These are phyloP conservation scores for Chaetomium tenue DNA, from an alignment of 495 filamentous ascomycete genomes.

Conservation along the genomic window DNA sequence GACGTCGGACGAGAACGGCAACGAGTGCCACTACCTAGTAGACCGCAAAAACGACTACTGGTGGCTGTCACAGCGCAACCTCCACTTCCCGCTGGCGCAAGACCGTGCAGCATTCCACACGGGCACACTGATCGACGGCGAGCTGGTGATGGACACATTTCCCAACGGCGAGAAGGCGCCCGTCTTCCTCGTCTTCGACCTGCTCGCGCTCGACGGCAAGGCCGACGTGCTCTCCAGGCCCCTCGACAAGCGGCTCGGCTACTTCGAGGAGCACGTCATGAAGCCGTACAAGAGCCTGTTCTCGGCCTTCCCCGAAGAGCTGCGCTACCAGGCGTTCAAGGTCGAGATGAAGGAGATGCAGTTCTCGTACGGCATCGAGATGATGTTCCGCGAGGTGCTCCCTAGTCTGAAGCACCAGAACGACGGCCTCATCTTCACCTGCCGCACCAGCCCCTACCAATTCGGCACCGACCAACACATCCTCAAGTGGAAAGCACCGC, in stretches of 20 bases:
- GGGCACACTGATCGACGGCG: slow-evolving; percentile 85
- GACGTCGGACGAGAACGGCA: slow-evolving; percentile 57
- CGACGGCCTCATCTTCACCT: slow-evolving; percentile 96
- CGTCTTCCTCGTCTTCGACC: slow-evolving; percentile 90
- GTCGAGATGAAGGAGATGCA: slow-evolving; percentile 85
- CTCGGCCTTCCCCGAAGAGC: slow-evolving; percentile 65
- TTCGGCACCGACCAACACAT: slow-evolving; percentile 90
- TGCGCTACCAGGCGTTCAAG: slow-evolving; percentile 68
- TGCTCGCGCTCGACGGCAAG: slow-evolving; percentile 75
- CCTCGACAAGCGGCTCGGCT: slow-evolving; percentile 83
- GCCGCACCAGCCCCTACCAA: slow-evolving; percentile 76
- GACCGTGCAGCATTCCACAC: slow-evolving; percentile 66
- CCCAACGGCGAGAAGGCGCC: slow-evolving; percentile 62
- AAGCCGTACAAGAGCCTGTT: slow-evolving; percentile 75
- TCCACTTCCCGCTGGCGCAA: slow-evolving; percentile 77
- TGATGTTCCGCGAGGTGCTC: slow-evolving; percentile 85
- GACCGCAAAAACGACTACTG: slow-evolving; percentile 98
- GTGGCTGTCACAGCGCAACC: slow-evolving; percentile 57
- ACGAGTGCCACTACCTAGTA: slow-evolving; percentile 70
- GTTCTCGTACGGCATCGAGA: slow-evolving; percentile 80
- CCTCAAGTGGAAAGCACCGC: slow-evolving; percentile 92
- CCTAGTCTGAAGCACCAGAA: slow-evolving; percentile 85
- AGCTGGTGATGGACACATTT: slow-evolving; percentile 78
- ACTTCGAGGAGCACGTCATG: slow-evolving; percentile 75
- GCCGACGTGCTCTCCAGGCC: slow-evolving; percentile 67